Evolutionary conservation across 1,284 basidiomycete species (phyloP), one percentile per base, ranked within the genome.

Genomic region (Sutorius eximius): DNA sequence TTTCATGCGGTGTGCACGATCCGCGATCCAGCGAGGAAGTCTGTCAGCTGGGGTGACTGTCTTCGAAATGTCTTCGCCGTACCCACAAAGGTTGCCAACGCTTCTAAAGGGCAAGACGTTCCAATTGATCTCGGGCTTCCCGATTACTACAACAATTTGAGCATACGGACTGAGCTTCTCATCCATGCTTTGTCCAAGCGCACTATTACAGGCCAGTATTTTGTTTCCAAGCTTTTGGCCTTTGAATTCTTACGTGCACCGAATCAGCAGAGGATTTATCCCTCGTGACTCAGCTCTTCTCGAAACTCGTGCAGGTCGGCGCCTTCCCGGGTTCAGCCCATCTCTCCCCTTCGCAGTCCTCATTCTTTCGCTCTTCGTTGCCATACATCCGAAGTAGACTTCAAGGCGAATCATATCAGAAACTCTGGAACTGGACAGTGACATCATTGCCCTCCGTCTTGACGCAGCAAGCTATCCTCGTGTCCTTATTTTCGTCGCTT

Each of bases 31-130:
- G 60, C 61, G 48, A 73, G 72, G 57, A 67, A 70, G 50, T 65
- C 68, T 34, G 58, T 80, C 36, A 60, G 71, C 52, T 93, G 91
- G 91, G 86, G 87, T 59, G 84, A 88, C 59, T 82, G 77, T 60
- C 79, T 91, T 20, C 79, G 79, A n/a, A 78, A 80, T 58, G 55
- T 85, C 11, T 71, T 82, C 43, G 75, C 80, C 11, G 71, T 91
- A 5, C 88, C 90, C 29, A 71, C 72, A 12, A 89, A 82, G 66
- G 80, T 88, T 13, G 85, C 88, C 15, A 93, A 93, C 68, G 76
- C 77, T 6, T 66, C 82, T 43, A 74, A 69, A 40, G 74, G 69
- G 22, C 67, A 69, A 49, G 63, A 66, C 22, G 64, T 82, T 9
- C 83, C 85, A 0, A 36, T 55, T n/a, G 68, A 63, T 13, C 71